Conservation (phyloP, 352 stramenopile genomes). For the Globisporangium uncinulatum region DNA sequence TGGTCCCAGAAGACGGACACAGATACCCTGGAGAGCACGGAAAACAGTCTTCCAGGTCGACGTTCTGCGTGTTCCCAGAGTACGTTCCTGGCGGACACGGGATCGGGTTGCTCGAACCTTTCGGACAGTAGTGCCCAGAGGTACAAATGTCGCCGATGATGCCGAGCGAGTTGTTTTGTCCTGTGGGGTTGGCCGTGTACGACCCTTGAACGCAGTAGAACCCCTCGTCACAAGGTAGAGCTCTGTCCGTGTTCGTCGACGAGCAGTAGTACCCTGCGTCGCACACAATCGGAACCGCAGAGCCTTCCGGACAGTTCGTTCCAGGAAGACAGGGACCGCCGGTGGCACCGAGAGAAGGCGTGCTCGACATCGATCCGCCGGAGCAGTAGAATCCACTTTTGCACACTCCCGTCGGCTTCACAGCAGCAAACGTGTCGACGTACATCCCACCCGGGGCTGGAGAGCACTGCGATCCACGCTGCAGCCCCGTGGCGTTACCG, state of each 20-base stretch:
- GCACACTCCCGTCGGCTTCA: constrained; percentile 47
- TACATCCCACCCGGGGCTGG: constrained; percentile 63
- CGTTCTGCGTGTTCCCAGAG: constrained; percentile 62
- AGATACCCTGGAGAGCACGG: constrained; percentile 58
- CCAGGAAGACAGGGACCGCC: constrained; percentile 78
- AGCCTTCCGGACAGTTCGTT: constrained; percentile 85
- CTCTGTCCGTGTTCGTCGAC: constrained; percentile 65
- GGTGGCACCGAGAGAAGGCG: constrained; percentile 29
- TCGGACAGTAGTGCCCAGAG: constrained; percentile 72
- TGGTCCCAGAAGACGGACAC: constrained; percentile 49
- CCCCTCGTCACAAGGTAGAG: constrained; percentile 63
- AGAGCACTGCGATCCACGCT: constrained; percentile 47
- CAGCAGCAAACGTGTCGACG: constrained; percentile 40
- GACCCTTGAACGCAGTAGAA: constrained; percentile 89
- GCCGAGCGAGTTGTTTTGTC: constrained; percentile 64
- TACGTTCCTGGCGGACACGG: constrained; percentile 72
- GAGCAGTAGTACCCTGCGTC: constrained; percentile 73
- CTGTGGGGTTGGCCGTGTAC: constrained; percentile 66
- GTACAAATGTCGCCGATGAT: constrained; percentile 70
- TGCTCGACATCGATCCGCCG: constrained; percentile 45
- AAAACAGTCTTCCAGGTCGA: constrained; percentile 49
- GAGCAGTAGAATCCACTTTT: constrained; percentile 84
- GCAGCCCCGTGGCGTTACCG: constrained; percentile 39
- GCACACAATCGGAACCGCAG: constrained; percentile 77
- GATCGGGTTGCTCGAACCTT: constrained; percentile 72